A percentile compares a stretch with the other conserved stretches of the same genome.
Evolutionary conservation across 75 land plant genomes (phyloP).

Genomic region (Larix kaempferi): DNA sequence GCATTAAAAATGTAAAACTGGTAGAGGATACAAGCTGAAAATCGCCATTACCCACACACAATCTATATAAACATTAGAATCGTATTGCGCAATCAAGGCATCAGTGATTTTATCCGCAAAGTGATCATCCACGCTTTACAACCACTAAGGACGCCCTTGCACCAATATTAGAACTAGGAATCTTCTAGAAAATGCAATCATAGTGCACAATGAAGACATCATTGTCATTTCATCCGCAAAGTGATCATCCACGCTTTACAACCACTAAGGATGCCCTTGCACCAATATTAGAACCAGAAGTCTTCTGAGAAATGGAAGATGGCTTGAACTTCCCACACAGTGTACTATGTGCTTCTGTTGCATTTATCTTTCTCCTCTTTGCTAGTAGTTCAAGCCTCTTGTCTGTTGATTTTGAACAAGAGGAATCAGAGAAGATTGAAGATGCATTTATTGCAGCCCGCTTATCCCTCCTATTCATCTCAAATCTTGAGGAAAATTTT

Average conservation of each 20-base stretch:
- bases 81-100: background rate
- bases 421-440: constrained; percentile 57
- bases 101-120: background rate
- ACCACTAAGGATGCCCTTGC: constrained; percentile 4
- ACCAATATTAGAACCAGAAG: background rate
- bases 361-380: constrained; percentile 72
- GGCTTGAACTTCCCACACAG: constrained; percentile 48
- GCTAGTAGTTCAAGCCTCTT: constrained; percentile 56
- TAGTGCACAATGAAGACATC: background rate
- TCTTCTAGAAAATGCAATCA: background rate
- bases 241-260: background rate
- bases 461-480: constrained; percentile 64
- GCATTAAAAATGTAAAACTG: no score
- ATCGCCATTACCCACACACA: no score
- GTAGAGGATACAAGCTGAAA: no score
- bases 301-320: constrained; percentile 11
- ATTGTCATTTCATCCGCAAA: background rate
- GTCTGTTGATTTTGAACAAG: constrained; percentile 21
- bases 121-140: background rate
- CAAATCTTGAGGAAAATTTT: constrained; percentile 73
- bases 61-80: no score
- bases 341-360: constrained; percentile 25
- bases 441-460: constrained; percentile 78
- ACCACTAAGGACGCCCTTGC: background rate
- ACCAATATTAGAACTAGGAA: background rate